These are phyloP conservation scores for Cystobasidium slooffiae DNA, from an alignment of 1,284 basidiomycete genomes.

Conservation along the genomic window DNA sequence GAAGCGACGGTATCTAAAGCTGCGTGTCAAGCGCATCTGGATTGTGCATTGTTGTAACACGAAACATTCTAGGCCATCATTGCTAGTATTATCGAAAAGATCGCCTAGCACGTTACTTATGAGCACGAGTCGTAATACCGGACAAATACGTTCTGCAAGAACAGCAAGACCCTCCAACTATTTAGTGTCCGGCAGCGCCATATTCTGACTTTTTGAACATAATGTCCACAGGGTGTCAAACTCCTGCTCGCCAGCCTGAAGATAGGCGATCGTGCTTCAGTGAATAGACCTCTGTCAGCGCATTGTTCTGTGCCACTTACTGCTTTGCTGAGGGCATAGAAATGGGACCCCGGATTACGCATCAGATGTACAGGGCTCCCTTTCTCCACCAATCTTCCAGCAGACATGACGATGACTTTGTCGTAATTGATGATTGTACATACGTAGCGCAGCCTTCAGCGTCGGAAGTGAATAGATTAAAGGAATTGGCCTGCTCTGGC, in stretches of 20 bases:
- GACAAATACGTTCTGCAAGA: too few relatives aligned
- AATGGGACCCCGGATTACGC: slow-evolving; percentile 4
- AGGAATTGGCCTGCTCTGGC: slow-evolving; percentile 73
- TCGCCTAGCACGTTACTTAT: too few relatives aligned
- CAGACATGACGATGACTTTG: slow-evolving; percentile 79
- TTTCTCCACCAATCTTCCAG: slow-evolving; percentile 77
- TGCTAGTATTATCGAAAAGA: too few relatives aligned
- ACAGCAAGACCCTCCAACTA: too few relatives aligned
- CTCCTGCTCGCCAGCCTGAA: slow-evolving; percentile 22
- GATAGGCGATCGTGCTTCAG: neutral
- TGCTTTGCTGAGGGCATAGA: slow-evolving; percentile 26
- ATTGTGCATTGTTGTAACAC: too few relatives aligned
- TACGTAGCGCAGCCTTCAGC: slow-evolving; percentile 83
- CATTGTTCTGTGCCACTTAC: slow-evolving; percentile 2
- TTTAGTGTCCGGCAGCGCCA: too few relatives aligned
- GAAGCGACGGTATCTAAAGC: too few relatives aligned
- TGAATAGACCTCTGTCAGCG: neutral
- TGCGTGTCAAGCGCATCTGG: too few relatives aligned
- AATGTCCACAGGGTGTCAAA: slow-evolving; percentile 6
- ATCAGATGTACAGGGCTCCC: slow-evolving; percentile 71
- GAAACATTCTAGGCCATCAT: too few relatives aligned
- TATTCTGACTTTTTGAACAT: too few relatives aligned
- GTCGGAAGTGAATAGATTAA: slow-evolving; percentile 76
- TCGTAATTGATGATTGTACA: slow-evolving; percentile 88
- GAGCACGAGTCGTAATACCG: too few relatives aligned